A percentile compares a stretch with the other conserved stretches of the same genome.
Conservation (phyloP, 2,329 filamentous ascomycete species). For the Colletotrichum shisoi region DNA sequence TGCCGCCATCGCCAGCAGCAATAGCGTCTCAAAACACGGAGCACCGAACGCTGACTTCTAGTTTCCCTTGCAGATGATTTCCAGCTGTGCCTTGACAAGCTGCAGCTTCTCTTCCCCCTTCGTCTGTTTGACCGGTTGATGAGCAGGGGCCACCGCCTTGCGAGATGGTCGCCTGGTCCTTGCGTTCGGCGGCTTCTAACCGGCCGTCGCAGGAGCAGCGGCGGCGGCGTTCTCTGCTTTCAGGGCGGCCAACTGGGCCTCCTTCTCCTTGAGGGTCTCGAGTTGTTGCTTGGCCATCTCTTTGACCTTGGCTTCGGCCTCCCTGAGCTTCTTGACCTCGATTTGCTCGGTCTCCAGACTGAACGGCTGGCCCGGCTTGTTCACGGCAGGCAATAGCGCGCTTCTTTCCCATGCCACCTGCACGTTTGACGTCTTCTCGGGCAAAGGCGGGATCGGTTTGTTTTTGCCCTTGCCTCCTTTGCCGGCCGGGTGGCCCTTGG, state of each 20-base stretch:
- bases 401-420: slow-evolving; percentile 65
- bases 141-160: not conserved
- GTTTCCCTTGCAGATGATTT: not conserved
- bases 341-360: slow-evolving; percentile 73
- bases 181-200: slow-evolving; percentile 30
- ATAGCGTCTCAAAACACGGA: not conserved
- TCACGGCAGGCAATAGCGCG: slow-evolving; percentile 76
- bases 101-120: slow-evolving; percentile 2
- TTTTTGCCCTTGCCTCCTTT: slow-evolving; percentile 65
- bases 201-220: slow-evolving; percentile 52
- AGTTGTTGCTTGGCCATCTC: slow-evolving; percentile 67
- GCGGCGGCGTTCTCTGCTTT: slow-evolving; percentile 66
- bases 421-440: slow-evolving; percentile 47
- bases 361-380: slow-evolving; percentile 74
- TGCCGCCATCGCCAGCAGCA: not conserved
- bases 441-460: slow-evolving; percentile 50
- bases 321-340: slow-evolving; percentile 67
- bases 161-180: slow-evolving; percentile 13
- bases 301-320: slow-evolving; percentile 70
- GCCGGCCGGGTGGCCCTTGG: slow-evolving; percentile 53
- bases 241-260: slow-evolving; percentile 66
- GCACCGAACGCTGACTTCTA: not conserved
- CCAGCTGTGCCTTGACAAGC: slow-evolving; percentile 17
- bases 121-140: not conserved
- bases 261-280: slow-evolving; percentile 70